Conservation (phyloP, 2,329 filamentous ascomycete species). For the Trichoderma sp. region DNA sequence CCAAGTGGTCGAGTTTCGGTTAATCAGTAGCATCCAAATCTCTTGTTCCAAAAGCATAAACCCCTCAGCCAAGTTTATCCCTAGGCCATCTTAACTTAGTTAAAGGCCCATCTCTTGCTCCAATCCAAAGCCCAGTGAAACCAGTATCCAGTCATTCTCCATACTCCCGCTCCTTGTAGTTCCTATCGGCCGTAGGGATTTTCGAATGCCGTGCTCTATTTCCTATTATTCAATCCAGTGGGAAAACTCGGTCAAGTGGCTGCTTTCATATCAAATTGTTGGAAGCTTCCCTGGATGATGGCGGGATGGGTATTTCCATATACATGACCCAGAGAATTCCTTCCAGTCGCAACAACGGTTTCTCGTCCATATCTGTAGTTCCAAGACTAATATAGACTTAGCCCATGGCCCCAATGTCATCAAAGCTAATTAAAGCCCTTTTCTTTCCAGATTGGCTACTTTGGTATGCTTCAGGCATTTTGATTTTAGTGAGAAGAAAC, state of each 20-base stretch:
- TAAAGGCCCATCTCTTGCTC: background rate
- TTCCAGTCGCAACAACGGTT: background rate
- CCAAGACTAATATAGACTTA: background rate
- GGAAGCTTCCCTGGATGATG: background rate
- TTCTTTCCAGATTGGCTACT: background rate
- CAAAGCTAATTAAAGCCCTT: background rate
- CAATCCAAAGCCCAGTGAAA: background rate
- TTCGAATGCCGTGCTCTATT: background rate
- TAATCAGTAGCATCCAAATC: background rate
- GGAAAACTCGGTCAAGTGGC: background rate
- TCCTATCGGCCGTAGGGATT: background rate
- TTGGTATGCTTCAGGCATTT: background rate
- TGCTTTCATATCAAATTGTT: background rate
- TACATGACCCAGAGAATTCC: background rate
- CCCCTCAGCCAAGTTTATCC: background rate
- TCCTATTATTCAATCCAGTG: background rate
- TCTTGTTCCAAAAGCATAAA: background rate
- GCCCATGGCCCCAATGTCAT: background rate
- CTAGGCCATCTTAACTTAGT: no score
- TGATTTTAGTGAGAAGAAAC: background rate
- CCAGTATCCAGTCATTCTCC: background rate
- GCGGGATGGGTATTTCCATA: background rate
- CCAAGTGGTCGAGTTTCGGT: background rate
- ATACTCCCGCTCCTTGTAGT: background rate
- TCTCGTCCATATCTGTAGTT: background rate